phyloP scores from a whole-genome alignment of 75 land plant species.

The Ceratopteris richardii region DNA sequence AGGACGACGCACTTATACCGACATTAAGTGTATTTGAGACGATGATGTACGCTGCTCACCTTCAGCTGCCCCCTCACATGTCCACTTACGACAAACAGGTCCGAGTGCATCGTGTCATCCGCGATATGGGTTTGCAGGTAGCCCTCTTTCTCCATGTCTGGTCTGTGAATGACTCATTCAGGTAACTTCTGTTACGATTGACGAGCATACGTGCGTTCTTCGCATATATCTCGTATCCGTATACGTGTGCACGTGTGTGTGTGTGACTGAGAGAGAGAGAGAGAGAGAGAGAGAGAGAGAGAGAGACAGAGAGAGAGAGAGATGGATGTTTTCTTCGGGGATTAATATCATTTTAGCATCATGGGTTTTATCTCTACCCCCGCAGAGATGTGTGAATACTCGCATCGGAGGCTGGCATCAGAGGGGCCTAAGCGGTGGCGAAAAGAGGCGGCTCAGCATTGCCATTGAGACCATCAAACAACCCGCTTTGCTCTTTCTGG shows the following conservation, averaged over 20 bases:
- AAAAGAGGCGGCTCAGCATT: conserved; percentile 88
- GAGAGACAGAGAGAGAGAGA: too few relatives aligned
- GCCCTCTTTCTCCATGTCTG: too few relatives aligned
- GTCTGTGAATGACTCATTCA: too few relatives aligned
- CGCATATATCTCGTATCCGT: too few relatives aligned
- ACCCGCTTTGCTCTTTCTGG: conserved; percentile 77
- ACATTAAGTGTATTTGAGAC: conserved; percentile 85
- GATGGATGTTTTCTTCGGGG: too few relatives aligned
- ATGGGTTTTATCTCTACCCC: too few relatives aligned
- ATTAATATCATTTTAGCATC: too few relatives aligned
- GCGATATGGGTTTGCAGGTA: conserved; percentile 58
- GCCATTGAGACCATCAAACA: conserved; percentile 84
- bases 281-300: too few relatives aligned
- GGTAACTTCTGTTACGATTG: too few relatives aligned
- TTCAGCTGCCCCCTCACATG: conserved; percentile 69
- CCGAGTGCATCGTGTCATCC: conserved; percentile 68
- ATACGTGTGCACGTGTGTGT: too few relatives aligned
- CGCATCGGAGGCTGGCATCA: conserved; percentile 49
- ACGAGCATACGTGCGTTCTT: too few relatives aligned
- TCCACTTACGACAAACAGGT: conserved; percentile 59
- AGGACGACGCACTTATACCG: conserved; percentile 82
- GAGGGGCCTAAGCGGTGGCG: conserved; percentile 92
- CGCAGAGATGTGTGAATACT: conserved; percentile 86
- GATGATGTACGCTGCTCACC: conserved; percentile 67
- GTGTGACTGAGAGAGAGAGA: too few relatives aligned